Conservation (phyloP, 495 filamentous ascomycete genomes). For the Glonium stellatum region DNA sequence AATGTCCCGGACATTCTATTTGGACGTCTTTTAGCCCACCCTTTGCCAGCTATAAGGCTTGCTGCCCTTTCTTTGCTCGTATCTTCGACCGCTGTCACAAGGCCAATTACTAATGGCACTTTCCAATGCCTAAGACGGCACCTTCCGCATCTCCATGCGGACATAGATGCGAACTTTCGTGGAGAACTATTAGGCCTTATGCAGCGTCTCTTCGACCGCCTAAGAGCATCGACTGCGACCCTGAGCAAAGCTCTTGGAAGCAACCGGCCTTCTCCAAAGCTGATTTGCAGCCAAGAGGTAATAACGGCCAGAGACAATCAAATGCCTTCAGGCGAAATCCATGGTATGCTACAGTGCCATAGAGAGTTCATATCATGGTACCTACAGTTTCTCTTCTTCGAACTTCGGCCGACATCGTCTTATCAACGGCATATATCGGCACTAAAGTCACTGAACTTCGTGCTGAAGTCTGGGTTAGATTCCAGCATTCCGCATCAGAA, state of each 20-base stretch:
- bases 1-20: conserved; percentile 40
- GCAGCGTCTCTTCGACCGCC: conserved; percentile 47
- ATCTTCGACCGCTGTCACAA: conserved; percentile 60
- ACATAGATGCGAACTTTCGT: conserved; percentile 76
- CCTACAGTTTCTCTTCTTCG: conserved; percentile 57
- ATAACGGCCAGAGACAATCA: not conserved
- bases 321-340: not conserved
- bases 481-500: conserved; percentile 12
- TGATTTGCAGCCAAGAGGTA: not conserved
- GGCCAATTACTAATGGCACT: conserved; percentile 55
- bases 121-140: conserved; percentile 54
- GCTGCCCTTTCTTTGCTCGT: conserved; percentile 70
- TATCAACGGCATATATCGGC: conserved; percentile 84
- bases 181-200: conserved; percentile 69
- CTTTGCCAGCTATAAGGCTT: conserved; percentile 40
- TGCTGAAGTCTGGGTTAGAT: conserved; percentile 53
- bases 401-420: conserved; percentile 67
- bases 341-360: conserved; percentile 36
- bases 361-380: conserved; percentile 62
- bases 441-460: conserved; percentile 55
- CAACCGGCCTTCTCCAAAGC: not conserved
- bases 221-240: conserved; percentile 28
- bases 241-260: conserved; percentile 18
- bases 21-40: conserved; percentile 45
- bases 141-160: conserved; percentile 63